phyloP scores from a whole-genome alignment of 1,284 basidiomycete genomes.

The Macrocystidia cucumis region DNA sequence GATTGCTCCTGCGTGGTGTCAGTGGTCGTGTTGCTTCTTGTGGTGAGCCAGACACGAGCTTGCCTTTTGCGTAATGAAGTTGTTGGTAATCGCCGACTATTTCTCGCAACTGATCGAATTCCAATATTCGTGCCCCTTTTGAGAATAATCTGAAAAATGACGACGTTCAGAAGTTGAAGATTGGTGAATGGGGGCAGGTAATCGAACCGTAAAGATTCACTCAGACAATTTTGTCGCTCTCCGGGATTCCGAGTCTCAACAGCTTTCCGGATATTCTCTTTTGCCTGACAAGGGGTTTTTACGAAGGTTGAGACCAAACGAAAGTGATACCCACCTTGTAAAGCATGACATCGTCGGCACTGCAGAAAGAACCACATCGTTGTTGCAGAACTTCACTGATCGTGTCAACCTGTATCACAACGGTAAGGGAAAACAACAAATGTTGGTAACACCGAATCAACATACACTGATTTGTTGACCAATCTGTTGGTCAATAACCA shows the following conservation, averaged over 20 bases:
- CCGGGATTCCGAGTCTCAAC: constrained; percentile 69
- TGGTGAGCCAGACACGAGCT: constrained; percentile 4
- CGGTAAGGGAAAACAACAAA: constrained; percentile 1
- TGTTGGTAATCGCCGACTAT: constrained; percentile 84
- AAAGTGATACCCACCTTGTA: constrained; percentile 68
- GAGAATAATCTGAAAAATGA: constrained; percentile 63
- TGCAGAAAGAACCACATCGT: constrained; percentile 95
- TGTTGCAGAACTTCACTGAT: constrained; percentile 93
- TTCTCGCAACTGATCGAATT: constrained; percentile 80
- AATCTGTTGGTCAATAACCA: constrained; percentile 97
- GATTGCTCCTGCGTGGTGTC: constrained; percentile 56
- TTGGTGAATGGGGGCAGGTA: constrained; percentile 1
- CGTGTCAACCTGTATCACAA: constrained; percentile 71
- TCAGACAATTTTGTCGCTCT: constrained; percentile 71
- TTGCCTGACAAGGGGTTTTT: constrained; percentile 50
- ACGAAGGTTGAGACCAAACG: too few species aligned
- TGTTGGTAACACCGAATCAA: constrained; percentile 6
- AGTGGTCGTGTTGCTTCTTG: constrained; percentile 1
- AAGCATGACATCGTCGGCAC: constrained; percentile 94
- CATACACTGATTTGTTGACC: constrained; percentile 90
- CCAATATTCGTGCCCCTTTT: constrained; percentile 81
- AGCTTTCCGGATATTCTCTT: constrained; percentile 89
- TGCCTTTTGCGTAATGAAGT: constrained; percentile 76
- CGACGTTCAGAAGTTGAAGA: constrained; percentile 5
- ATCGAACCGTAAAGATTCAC: constrained; percentile 83